A percentile compares a stretch with the other conserved stretches of the same genome.
Conservation (phyloP, 2,329 filamentous ascomycete species). For the Fusarium sp. region DNA sequence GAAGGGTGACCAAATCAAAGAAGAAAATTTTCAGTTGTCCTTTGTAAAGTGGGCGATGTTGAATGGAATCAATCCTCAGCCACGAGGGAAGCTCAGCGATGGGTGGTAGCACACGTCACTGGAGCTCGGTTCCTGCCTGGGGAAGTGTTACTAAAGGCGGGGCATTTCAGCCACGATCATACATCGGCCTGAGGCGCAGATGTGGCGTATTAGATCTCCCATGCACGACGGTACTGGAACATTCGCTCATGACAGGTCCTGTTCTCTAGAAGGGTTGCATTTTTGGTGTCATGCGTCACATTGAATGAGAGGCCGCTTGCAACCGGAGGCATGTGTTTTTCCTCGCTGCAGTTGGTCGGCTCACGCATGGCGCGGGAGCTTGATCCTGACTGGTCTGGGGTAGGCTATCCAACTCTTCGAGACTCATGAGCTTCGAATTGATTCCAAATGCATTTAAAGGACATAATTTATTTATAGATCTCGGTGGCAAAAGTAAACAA, state of each 20-base stretch:
- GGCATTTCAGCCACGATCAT: constrained; percentile 12
- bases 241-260: neutral
- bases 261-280: neutral
- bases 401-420: neutral
- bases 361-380: neutral
- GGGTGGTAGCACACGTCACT: constrained; percentile 34
- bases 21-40: neutral
- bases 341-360: neutral
- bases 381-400: neutral
- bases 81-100: constrained; percentile 16
- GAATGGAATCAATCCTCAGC: constrained; percentile 9
- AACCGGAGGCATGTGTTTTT: neutral
- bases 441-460: neutral
- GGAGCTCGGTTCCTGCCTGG: constrained; percentile 27
- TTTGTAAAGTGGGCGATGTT: constrained; percentile 7
- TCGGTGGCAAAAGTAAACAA: too few species aligned
- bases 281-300: neutral
- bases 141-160: constrained; percentile 10
- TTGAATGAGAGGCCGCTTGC: neutral
- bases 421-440: neutral
- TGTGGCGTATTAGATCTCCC: constrained; percentile 6
- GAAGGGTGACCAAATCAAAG: neutral
- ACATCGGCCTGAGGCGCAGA: constrained; percentile 7
- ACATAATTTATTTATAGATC: too few species aligned
- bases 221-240: neutral